A percentile compares a stretch with the other conserved stretches of the same genome.
phyloP scores from a whole-genome alignment of 176 grass and related monocot species.

The Musa beccarii region DNA sequence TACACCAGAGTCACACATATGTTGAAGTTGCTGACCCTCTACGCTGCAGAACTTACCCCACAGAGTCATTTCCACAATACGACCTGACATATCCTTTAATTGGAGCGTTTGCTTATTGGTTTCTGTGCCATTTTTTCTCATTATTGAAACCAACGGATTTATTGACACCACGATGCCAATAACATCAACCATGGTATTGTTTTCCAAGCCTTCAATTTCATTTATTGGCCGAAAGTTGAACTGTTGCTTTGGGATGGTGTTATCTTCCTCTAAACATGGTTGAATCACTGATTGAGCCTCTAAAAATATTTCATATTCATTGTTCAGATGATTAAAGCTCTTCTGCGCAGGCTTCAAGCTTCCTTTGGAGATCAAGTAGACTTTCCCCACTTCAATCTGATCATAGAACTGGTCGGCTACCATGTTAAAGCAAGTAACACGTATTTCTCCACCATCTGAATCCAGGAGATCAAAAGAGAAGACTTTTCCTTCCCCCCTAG shows the following conservation, averaged over 20 bases:
- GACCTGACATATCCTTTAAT: slow-evolving; percentile 80
- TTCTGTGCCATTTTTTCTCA: slow-evolving; percentile 56
- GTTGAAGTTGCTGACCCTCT: slow-evolving; percentile 68
- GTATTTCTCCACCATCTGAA: slow-evolving; percentile 65
- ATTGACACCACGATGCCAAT: slow-evolving; percentile 73
- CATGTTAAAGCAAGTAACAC: slow-evolving; percentile 54
- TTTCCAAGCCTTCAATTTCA: slow-evolving; percentile 60
- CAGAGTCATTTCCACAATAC: slow-evolving; percentile 59
- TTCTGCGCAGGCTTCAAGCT: slow-evolving; percentile 39
- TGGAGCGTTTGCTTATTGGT: slow-evolving; percentile 50
- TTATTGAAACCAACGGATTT: slow-evolving; percentile 39
- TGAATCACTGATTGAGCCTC: slow-evolving; percentile 39
- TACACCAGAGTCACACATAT: slow-evolving; percentile 55
- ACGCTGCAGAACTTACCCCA: slow-evolving; percentile 72
- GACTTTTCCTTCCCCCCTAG: slow-evolving; percentile 56
- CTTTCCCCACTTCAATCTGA: slow-evolving; percentile 67
- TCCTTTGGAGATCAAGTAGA: slow-evolving; percentile 83
- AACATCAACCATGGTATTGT: slow-evolving; percentile 52
- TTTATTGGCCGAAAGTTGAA: slow-evolving; percentile 69
- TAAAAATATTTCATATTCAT: slow-evolving; percentile 58
- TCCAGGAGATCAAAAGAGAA: slow-evolving; percentile 84
- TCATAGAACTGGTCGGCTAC: slow-evolving; percentile 46
- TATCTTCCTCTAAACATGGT: slow-evolving; percentile 41
- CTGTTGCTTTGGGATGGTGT: slow-evolving; percentile 49
- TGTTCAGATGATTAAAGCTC: slow-evolving; percentile 52